Conservation (phyloP, 306 rosid genomes). For the Vigna unguiculata region DNA sequence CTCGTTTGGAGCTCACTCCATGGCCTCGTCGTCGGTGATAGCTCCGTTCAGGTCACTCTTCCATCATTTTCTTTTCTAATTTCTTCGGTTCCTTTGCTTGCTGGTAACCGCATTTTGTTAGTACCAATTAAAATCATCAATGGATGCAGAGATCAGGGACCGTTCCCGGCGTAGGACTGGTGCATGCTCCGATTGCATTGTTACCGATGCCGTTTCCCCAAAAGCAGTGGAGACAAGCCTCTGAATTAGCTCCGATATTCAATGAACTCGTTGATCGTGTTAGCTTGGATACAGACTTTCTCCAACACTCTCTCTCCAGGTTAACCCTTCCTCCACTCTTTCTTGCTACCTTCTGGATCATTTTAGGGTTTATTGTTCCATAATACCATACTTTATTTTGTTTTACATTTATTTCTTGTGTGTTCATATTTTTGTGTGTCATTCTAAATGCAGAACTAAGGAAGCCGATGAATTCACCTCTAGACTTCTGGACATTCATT, state of each 20-base stretch:
- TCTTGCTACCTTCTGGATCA: background rate
- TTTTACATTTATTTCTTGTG: background rate
- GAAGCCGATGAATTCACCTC: constrained; percentile 74
- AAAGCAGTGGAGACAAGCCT: constrained; percentile 72
- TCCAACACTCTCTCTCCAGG: constrained; percentile 84
- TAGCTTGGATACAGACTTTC: constrained; percentile 83
- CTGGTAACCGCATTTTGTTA: too few relatives aligned
- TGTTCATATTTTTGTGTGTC: background rate
- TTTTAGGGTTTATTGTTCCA: too few relatives aligned
- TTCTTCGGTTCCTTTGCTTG: background rate
- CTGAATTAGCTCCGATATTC: constrained; percentile 77
- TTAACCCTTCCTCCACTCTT: background rate
- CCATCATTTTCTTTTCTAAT: background rate
- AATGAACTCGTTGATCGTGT: constrained; percentile 89
- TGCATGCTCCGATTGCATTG: constrained; percentile 82
- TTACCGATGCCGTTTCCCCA: constrained; percentile 76
- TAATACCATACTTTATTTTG: too few relatives aligned
- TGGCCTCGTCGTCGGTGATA: constrained; percentile 79
- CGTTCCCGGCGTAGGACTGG: constrained; percentile 91
- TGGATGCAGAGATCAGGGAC: constrained; percentile 68
- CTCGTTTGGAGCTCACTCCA: constrained; percentile 95
- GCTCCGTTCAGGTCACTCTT: constrained; percentile 64
- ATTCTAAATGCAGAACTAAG: constrained; percentile 71
- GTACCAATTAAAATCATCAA: too few relatives aligned
- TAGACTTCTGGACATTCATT: constrained; percentile 85